Conservation (phyloP, 192 early-diverging fungal genomes). For the Podila minutissima region DNA sequence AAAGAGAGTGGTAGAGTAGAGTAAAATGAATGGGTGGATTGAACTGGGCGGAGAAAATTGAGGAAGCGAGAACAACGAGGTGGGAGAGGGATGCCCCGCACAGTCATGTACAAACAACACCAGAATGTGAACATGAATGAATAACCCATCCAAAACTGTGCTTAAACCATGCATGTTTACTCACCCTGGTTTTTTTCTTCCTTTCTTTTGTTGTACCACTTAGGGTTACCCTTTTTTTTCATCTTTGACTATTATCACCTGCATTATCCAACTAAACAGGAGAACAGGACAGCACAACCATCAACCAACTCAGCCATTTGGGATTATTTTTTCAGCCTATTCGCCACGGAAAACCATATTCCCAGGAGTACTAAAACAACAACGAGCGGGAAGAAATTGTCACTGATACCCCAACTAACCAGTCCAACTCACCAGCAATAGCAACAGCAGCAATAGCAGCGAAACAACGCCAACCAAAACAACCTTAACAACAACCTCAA, state of each 20-base stretch:
- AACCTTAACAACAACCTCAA: neutral
- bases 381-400: neutral
- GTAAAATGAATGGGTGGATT: too few species aligned
- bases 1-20: neutral
- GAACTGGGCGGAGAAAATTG: too few species aligned
- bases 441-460: neutral
- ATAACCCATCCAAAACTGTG: too few species aligned
- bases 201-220: too few species aligned
- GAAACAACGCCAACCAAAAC: neutral
- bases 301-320: neutral
- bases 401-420: neutral
- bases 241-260: neutral
- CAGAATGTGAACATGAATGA: too few species aligned
- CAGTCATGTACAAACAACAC: too few species aligned
- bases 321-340: slow-evolving; percentile 5
- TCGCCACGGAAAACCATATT: slow-evolving; percentile 5
- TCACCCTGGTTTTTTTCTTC: too few species aligned
- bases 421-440: neutral
- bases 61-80: too few species aligned
- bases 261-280: neutral
- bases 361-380: slow-evolving; percentile 5
- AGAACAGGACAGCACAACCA: neutral
- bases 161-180: too few species aligned
- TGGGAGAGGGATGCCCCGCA: too few species aligned
- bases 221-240: slow-evolving; percentile 12